Base-by-base conservation (phyloP, 176 grass and related monocot genomes). In the Pontederia crassipes region DNA sequence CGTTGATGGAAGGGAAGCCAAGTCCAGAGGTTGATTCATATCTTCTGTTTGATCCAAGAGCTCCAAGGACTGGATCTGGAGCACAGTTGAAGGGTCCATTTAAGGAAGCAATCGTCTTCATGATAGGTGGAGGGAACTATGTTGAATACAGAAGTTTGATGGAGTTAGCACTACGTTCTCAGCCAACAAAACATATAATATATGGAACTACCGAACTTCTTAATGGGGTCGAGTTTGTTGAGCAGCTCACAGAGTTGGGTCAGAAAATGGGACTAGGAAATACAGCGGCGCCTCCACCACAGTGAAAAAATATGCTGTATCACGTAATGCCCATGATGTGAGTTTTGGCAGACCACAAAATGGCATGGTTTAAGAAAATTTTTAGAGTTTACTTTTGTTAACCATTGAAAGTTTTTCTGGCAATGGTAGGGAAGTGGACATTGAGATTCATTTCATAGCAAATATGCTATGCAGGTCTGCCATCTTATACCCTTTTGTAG, bases 81-180 rank as follows among this genome's bases (percentile, higher is more conserved):
- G 86, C 75, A 4, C 86, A 87, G 60, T 90, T 96, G 77, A 82
- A 72, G 82, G 91, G 91, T 64, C 91, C 91, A 17, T 96, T 96
- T 62, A 96, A 88, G 89, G 91, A 96, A 70, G 91, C 91, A 4
- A 84, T 96, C 78, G 91, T 96, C 65, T 96, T 96, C 75, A 96
- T 96, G 86, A 96, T 96, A 51, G 91, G 91, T 70, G 86, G 91
- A 48, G 91, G 91, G 55, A 96, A 96, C 65, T 96, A 90, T 82
- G 85, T 96, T 5, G 91, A 96, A 47, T 96, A 96, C 76, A 96
- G 78, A 62, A 96, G 91, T 75, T 80, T 96, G 79, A 82, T 85
- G 63, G 91, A 96, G 69, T 73, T 96, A 60, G 81, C 64, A 0
- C 80, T 90, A 15, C 79, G 66, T n/a, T 88, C 91, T 49, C 91